Percentiles rank a stretch among this genome's conserved stretches.
phyloP scores from a whole-genome alignment of 2,329 filamentous ascomycete genomes.

The Fusarium sp. region DNA sequence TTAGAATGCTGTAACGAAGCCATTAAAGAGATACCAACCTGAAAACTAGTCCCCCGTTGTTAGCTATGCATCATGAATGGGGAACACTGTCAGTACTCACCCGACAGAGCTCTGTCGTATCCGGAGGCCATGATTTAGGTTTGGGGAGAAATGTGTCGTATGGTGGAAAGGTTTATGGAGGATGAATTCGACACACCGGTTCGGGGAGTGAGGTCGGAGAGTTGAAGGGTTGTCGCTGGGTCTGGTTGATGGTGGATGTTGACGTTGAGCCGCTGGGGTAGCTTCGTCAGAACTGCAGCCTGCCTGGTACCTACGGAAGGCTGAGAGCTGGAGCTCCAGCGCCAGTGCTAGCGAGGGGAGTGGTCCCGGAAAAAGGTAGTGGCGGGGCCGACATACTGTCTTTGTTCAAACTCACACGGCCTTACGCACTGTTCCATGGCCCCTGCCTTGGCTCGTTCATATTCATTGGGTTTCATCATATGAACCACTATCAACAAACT shows the following conservation, averaged over 20 bases:
- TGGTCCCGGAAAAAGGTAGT: slow-evolving; percentile 46
- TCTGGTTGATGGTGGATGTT: slow-evolving; percentile 36
- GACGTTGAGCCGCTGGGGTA: slow-evolving; percentile 44
- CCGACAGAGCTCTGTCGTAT: slow-evolving; percentile 99
- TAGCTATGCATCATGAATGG: slow-evolving; percentile 55
- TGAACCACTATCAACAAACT: background rate
- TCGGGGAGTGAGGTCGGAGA: slow-evolving; percentile 21
- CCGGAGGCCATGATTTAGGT: slow-evolving; percentile 80
- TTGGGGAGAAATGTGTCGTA: background rate
- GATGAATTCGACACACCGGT: slow-evolving; percentile 6
- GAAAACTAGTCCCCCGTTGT: slow-evolving; percentile 76
- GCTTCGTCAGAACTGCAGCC: slow-evolving; percentile 57
- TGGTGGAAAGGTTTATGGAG: background rate
- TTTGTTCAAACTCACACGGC: background rate
- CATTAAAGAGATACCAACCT: slow-evolving; percentile 64
- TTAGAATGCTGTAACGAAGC: slow-evolving; percentile 54
- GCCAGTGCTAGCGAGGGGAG: slow-evolving; percentile 17
- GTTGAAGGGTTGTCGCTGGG: slow-evolving; percentile 30
- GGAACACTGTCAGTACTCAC: slow-evolving; percentile 67
- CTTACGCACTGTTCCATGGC: background rate
- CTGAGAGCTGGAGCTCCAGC: slow-evolving; percentile 48
- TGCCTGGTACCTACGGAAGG: slow-evolving; percentile 46
- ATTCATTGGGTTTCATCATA: background rate
- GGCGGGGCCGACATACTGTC: slow-evolving; percentile 38
- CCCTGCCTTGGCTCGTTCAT: background rate